Percentiles rank a stretch among this genome's conserved stretches.
Conservation (phyloP, 768 basidiomycete genomes). For the Psilocybe tampanensis region DNA sequence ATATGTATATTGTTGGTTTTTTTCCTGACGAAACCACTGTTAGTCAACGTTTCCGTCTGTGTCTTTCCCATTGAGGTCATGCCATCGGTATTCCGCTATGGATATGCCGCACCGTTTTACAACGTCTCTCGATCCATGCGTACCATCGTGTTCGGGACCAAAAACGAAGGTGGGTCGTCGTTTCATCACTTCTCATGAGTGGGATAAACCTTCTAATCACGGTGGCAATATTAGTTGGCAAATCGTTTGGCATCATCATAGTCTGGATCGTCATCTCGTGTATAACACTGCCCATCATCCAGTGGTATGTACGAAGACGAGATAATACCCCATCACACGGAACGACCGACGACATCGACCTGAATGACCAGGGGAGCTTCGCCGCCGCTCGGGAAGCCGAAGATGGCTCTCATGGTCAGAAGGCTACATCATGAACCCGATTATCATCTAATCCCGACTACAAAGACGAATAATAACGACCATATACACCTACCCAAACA, state of each 20-base stretch:
- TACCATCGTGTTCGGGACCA: slow-evolving; percentile 59
- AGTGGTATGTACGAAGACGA: slow-evolving; percentile 37
- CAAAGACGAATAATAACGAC: too few relatives aligned
- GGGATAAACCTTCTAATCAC: too few relatives aligned
- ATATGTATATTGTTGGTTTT: too few relatives aligned
- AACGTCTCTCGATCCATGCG: slow-evolving; percentile 59
- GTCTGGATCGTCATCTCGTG: slow-evolving; percentile 58
- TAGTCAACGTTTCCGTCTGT: slow-evolving; percentile 61
- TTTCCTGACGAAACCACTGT: not conserved
- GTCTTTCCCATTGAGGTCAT: slow-evolving; percentile 55
- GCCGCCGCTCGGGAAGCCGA: not conserved
- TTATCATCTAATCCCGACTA: too few relatives aligned
- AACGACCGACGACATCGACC: not conserved
- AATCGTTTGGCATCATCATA: slow-evolving; percentile 59
- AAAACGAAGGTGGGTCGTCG: slow-evolving; percentile 47
- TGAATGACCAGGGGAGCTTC: not conserved
- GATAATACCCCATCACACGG: not conserved
- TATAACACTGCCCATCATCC: slow-evolving; percentile 52
- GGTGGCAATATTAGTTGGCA: slow-evolving; percentile 53
- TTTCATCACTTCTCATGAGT: too few relatives aligned
- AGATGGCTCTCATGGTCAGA: not conserved
- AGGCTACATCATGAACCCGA: not conserved
- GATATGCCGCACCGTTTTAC: slow-evolving; percentile 66
- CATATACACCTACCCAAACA: too few relatives aligned
- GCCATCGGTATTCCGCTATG: slow-evolving; percentile 57